phyloP scores from a whole-genome alignment of 2,329 filamentous ascomycete genomes.

The Clonostachys rhizophaga region DNA sequence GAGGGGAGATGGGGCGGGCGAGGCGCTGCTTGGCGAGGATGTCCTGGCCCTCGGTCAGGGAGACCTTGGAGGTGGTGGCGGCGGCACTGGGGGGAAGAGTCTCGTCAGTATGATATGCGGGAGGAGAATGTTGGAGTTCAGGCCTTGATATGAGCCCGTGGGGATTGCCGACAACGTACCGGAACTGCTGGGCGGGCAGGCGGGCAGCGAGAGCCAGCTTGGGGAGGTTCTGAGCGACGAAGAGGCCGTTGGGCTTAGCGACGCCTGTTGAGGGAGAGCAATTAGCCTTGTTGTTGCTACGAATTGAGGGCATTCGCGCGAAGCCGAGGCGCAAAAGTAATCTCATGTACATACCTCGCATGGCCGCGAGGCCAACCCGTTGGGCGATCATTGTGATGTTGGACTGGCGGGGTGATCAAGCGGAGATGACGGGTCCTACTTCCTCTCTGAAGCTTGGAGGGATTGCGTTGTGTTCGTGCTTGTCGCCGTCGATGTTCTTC shows the following conservation, averaged over 20 bases:
- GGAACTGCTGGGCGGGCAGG: slow-evolving; percentile 36
- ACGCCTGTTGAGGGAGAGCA: slow-evolving; percentile 18
- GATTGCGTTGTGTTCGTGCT: too few species aligned
- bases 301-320: not conserved
- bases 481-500: too few species aligned
- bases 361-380: slow-evolving; percentile 52
- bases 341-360: slow-evolving; percentile 43
- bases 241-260: slow-evolving; percentile 32
- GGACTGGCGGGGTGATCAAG: not conserved
- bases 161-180: slow-evolving; percentile 26
- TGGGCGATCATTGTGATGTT: slow-evolving; percentile 46
- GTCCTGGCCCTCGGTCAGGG: slow-evolving; percentile 45
- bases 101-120: not conserved
- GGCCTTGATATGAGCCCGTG: too few species aligned
- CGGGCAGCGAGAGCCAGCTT: slow-evolving; percentile 36
- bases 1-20: slow-evolving; percentile 76
- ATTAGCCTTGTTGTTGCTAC: not conserved
- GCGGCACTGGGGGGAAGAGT: not conserved
- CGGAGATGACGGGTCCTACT: too few species aligned
- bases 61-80: slow-evolving; percentile 53
- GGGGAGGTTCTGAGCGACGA: slow-evolving; percentile 42
- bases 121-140: not conserved
- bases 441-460: too few species aligned
- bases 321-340: not conserved
- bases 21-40: slow-evolving; percentile 80